Conservation (phyloP, 768 basidiomycete species). For the Amanita rimosa region DNA sequence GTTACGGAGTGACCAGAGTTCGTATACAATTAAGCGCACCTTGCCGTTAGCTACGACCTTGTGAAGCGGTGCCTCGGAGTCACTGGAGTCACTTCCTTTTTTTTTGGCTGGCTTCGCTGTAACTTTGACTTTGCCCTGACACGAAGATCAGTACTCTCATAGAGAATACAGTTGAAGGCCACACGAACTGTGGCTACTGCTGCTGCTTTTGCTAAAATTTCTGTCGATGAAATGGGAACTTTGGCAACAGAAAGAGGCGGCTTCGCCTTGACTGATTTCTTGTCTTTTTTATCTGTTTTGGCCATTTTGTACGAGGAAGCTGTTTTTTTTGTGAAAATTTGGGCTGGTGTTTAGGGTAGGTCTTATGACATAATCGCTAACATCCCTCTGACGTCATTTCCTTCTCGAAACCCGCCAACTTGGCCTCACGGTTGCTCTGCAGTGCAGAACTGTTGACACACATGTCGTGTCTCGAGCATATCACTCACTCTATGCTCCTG, state of each 20-base stretch:
- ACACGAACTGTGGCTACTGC: slow-evolving; percentile 9
- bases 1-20: neutral
- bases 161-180: neutral
- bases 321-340: slow-evolving; percentile 9
- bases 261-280: slow-evolving; percentile 24
- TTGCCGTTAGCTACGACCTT: slow-evolving; percentile 20
- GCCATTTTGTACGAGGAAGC: slow-evolving; percentile 24
- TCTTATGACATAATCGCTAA: slow-evolving; percentile 12
- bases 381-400: neutral
- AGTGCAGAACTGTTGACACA: neutral
- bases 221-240: slow-evolving; percentile 13
- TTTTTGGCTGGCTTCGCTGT: slow-evolving; percentile 13
- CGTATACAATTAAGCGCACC: slow-evolving; percentile 12
- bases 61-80: slow-evolving; percentile 17
- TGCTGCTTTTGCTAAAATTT: slow-evolving; percentile 16
- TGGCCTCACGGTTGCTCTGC: neutral
- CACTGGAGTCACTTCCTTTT: slow-evolving; percentile 19
- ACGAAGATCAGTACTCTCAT: slow-evolving; percentile 6
- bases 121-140: slow-evolving; percentile 6
- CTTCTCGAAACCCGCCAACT: neutral
- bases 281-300: slow-evolving; percentile 37
- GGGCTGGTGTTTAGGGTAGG: slow-evolving; percentile 23
- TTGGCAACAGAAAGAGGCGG: slow-evolving; percentile 14
- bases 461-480: too few relatives aligned
- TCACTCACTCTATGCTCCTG: slow-evolving; percentile 1